Conservation (phyloP, 2,329 filamentous ascomycete species). For the Fusarium camptoceras region DNA sequence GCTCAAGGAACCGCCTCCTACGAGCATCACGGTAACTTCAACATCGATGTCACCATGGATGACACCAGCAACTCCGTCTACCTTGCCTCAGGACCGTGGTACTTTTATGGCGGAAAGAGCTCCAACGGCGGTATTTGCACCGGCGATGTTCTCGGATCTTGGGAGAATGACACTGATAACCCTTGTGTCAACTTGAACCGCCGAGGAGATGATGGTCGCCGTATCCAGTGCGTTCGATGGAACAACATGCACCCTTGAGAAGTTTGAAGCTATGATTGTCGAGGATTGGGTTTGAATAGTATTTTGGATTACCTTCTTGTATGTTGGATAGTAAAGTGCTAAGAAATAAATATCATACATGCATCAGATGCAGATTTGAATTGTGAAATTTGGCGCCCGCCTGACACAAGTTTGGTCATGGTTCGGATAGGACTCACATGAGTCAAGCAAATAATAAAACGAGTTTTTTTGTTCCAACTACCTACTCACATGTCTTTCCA, state of each 20-base stretch:
- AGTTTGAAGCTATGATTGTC: neutral
- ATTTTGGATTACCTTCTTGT: neutral
- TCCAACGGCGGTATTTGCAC: neutral
- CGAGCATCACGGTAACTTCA: slow-evolving; percentile 10
- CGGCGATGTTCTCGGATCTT: slow-evolving; percentile 5
- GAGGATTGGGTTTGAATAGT: neutral
- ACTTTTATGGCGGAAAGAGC: slow-evolving; percentile 10
- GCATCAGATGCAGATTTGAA: neutral
- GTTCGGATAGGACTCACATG: no score
- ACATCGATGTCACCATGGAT: slow-evolving; percentile 18
- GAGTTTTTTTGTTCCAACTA: no score
- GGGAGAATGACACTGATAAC: slow-evolving; percentile 5
- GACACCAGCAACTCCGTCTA: slow-evolving; percentile 20
- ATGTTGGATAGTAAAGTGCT: neutral
- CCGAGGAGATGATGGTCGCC: slow-evolving; percentile 4
- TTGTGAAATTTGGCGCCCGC: neutral
- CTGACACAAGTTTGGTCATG: neutral
- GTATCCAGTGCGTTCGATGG: slow-evolving; percentile 38
- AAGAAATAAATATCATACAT: neutral
- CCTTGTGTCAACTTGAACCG: slow-evolving; percentile 16
- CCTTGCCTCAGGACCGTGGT: slow-evolving; percentile 14
- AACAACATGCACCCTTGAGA: slow-evolving; percentile 3
- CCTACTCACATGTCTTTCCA: no score
- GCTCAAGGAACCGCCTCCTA: slow-evolving; percentile 5
- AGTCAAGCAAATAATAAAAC: no score